Evolutionary conservation across 345 rosid species (phyloP), one percentile per base, ranked within the genome.

Genomic region (Ceriops decandra): DNA sequence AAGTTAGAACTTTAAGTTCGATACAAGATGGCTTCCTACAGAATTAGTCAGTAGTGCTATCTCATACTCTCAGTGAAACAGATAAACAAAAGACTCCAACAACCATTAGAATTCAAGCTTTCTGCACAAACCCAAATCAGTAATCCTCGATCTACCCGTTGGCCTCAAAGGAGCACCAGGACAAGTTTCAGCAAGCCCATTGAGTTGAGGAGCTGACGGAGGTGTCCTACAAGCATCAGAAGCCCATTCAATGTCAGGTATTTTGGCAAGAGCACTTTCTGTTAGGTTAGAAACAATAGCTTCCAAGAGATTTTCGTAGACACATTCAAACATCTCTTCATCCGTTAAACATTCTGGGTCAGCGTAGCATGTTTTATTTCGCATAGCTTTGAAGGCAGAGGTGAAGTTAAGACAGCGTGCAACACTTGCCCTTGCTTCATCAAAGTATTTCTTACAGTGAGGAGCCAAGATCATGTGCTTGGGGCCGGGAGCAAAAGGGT

Each of bases 81-180:
- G 31, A 59, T 63, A 66, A 17, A 52, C 74, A 69, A 46, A 65
- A 27, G 46, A 59, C 0, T 71, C 19, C 35, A 42, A 58, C 31
- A 51, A 35, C 16, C 15, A 31, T 83, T 72, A 83, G 80, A 85
- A 87, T 57, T 82, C 76, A 60, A 87, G 92, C 84, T 85, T 87
- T 67, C 81, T 83, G 78, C 85, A 76, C 8, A 82, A 69, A 31
- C 83, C 85, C 78, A 81, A 75, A 53, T 76, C 86, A 58, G 79
- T 61, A 16, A 56, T 71, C 80, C 84, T 80, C 5, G 85, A 74
- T 11, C 52, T 73, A 38, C 74, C 78, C 0, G 79, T 62, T 32
- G 72, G 71, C 76, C 83, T 85, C 76, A 80, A 36, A 15, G 92
- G 92, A 74, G 92, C 86, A 9, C 74, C 85, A 0, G 92, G 89